A percentile compares a stretch with the other conserved stretches of the same genome.
phyloP scores from a whole-genome alignment of 768 basidiomycete species.

The Cubamyces sp. region DNA sequence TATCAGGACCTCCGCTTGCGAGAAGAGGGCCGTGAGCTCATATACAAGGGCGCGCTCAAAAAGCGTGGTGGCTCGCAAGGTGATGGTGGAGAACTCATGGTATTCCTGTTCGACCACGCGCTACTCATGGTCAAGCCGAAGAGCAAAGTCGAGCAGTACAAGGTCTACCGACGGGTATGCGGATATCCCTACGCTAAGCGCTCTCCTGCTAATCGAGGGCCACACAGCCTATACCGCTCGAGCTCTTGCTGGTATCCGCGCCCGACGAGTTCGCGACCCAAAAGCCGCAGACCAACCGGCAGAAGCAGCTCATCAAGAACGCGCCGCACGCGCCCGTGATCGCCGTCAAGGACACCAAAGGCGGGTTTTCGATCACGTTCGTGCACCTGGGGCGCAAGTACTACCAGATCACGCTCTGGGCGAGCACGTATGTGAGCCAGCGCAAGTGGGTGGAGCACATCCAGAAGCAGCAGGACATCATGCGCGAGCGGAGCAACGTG shows the following conservation, averaged over 20 bases:
- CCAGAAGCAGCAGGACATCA: constrained; percentile 81
- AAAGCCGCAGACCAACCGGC: constrained; percentile 29
- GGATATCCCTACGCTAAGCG: neutral
- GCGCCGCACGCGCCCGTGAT: constrained; percentile 50
- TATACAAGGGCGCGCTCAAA: constrained; percentile 89
- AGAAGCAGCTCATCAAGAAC: constrained; percentile 42
- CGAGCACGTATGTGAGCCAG: constrained; percentile 79
- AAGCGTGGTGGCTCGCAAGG: constrained; percentile 73
- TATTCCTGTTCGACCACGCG: constrained; percentile 97
- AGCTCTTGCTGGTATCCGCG: constrained; percentile 82
- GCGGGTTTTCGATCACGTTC: constrained; percentile 91
- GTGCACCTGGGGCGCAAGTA: constrained; percentile 91
- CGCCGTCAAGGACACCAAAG: constrained; percentile 66
- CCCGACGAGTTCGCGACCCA: constrained; percentile 61
- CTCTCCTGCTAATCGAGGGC: constrained; percentile 5
- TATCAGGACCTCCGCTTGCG: constrained; percentile 79
- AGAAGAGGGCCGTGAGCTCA: constrained; percentile 88
- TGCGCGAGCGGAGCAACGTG: constrained; percentile 82
- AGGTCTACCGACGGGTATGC: constrained; percentile 90
- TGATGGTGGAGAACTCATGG: constrained; percentile 87
- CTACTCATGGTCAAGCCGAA: constrained; percentile 93
- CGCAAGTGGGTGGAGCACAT: constrained; percentile 96
- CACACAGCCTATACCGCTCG: constrained; percentile 89
- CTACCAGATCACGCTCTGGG: constrained; percentile 92
- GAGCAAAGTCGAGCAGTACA: constrained; percentile 89